Evolutionary conservation across 306 rosid species (phyloP), one percentile per base, ranked within the genome.

Genomic region (Hippophae tibetana): DNA sequence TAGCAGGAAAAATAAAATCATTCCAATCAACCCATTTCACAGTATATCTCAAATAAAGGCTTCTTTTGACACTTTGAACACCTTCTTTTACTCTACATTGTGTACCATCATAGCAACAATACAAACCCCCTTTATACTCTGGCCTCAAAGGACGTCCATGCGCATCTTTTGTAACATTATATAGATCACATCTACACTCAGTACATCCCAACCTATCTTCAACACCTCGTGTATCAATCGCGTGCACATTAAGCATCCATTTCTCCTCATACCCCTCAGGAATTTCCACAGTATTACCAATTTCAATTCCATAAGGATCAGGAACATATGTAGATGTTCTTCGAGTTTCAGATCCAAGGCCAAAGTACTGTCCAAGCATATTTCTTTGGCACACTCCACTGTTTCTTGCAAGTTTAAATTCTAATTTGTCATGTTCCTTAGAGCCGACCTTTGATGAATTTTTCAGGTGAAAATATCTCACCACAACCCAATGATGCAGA

Each of bases 21-120:
- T 72, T 69, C 97, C 97, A 89, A 11, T 86, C 93, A 41, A 82
- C 64, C 97, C 93, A 89, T 63, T 80, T 68, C 25, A 86, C 79
- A 2, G 86, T 86, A 63, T 86, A 89, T 78, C 61, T 82, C 53
- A 89, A 13, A 69, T 78, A 86, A 56, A 89, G 82, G 54, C 54
- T 76, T 72, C 87, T 78, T 70, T 68, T 69, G 25, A 61, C 71
- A 23, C 83, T 76, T 42, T 74, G 47, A 69, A 70, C 71, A 7
- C 82, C 78, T 64, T 78, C 70, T 41, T 40, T 86, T 65, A 84
- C 54, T 56, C 41, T 80, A 68, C 97, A 89, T 13, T 65, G 84
- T 0, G 85, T 52, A 13, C 67, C 5, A 69, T 86, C 89, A 69
- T 74, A 64, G 62, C 97, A 89, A 51, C 95, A 89, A 0, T 0